Evolutionary conservation across 495 filamentous ascomycete genomes (phyloP).

Genomic region (Neurospora sp.): DNA sequence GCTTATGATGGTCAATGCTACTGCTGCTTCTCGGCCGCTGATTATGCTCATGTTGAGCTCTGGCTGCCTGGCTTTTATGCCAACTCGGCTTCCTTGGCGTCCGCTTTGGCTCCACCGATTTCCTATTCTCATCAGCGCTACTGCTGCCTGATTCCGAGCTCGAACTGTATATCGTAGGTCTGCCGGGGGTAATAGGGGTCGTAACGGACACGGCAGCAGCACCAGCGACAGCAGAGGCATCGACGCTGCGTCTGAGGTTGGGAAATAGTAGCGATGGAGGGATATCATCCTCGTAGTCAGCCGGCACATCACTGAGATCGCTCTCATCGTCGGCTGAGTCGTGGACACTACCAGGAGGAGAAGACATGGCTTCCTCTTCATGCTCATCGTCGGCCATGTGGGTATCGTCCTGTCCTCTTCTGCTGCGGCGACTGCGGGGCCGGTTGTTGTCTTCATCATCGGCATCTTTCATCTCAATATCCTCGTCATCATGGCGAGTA

Average conservation of each 20-base stretch:
- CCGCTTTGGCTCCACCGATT: slow-evolving; percentile 9
- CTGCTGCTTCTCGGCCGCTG: neutral
- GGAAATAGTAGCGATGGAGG: slow-evolving; percentile 37
- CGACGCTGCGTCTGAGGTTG: slow-evolving; percentile 29
- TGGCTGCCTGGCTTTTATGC: slow-evolving; percentile 17
- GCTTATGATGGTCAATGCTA: neutral
- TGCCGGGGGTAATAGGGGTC: neutral
- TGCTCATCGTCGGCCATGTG: slow-evolving; percentile 23
- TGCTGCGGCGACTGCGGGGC: neutral
- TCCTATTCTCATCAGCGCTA: slow-evolving; percentile 14
- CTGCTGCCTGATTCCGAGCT: slow-evolving; percentile 12
- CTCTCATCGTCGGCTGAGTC: slow-evolving; percentile 76
- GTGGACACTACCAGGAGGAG: slow-evolving; percentile 50
- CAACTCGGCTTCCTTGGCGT: slow-evolving; percentile 13
- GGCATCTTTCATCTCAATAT: slow-evolving; percentile 27
- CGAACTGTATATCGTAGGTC: neutral
- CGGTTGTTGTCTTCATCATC: slow-evolving; percentile 13
- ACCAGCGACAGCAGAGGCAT: slow-evolving; percentile 8
- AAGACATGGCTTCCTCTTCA: slow-evolving; percentile 21
- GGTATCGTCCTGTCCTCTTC: slow-evolving; percentile 9
- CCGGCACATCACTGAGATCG: slow-evolving; percentile 61
- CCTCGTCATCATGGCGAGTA: slow-evolving; percentile 9
- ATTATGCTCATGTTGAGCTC: neutral
- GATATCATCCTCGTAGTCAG: slow-evolving; percentile 38
- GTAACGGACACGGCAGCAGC: neutral